phyloP scores from a whole-genome alignment of 2,329 filamentous ascomycete species.

The Colletotrichum salicis region DNA sequence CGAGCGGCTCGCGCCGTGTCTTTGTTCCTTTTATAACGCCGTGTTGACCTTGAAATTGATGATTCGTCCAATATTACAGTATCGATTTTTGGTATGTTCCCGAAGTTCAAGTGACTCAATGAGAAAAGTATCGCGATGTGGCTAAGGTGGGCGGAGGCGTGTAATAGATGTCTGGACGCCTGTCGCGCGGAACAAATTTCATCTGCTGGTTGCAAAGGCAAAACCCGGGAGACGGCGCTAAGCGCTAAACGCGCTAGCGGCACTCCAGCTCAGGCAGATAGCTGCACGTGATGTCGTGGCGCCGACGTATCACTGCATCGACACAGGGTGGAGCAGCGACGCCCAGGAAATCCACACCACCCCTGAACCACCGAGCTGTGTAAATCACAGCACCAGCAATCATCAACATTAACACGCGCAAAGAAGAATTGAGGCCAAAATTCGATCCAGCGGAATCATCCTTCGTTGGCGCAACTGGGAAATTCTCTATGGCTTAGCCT shows the following conservation, averaged over 20 bases:
- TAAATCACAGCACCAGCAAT: not conserved
- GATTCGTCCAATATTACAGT: constrained; percentile 5
- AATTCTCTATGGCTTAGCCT: not conserved
- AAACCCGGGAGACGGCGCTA: constrained; percentile 25
- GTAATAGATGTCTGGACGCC: constrained; percentile 23
- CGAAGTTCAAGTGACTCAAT: constrained; percentile 15
- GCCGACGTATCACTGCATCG: not conserved
- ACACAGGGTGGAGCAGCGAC: constrained; percentile 11
- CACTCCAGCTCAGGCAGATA: not conserved
- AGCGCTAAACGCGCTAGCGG: constrained; percentile 16
- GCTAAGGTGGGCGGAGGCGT: constrained; percentile 17
- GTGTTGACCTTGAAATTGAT: constrained; percentile 8
- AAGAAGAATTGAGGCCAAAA: not conserved
- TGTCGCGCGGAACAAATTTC: constrained; percentile 32
- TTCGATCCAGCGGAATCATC: not conserved
- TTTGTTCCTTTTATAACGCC: constrained; percentile 24
- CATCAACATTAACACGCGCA: constrained; percentile 11
- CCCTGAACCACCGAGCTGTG: constrained; percentile 7
- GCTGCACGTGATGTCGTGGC: constrained; percentile 1
- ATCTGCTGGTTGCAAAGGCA: constrained; percentile 20
- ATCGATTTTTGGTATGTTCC: not conserved
- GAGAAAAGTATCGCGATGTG: constrained; percentile 8
- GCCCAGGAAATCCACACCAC: constrained; percentile 21
- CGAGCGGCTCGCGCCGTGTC: constrained; percentile 31
- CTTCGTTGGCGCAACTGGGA: not conserved